Base-by-base conservation (phyloP, 177 flowering plant species). In the Vitis hybrid region DNA sequence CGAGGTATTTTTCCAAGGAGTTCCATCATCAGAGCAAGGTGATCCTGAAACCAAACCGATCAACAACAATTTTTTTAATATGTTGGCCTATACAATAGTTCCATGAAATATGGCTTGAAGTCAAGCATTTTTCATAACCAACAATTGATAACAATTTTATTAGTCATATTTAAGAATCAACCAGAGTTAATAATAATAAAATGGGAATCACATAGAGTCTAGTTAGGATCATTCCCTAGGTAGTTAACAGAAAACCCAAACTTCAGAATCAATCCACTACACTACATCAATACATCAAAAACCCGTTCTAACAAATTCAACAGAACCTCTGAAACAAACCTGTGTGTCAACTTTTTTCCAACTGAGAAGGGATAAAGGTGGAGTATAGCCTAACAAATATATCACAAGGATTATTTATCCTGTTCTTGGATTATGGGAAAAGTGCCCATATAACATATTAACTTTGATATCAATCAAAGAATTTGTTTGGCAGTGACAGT, bases 21-120 rank as follows among this genome's bases (percentile, higher is more conserved):
- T 78, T 94, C 98, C 97, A 92, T 92, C 97, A 94, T 94, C 67
- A 87, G 72, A 76, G 98, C 98, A 72, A 94, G 91, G 81, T 94
- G 93, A 79, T 89, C 93, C 93, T 89, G 80, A 74, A 80, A 69
- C 30, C 74, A 73, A 79, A 48, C 4, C 56, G 18, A 17, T 34
- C 15, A 10, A 51, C 23, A 67, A 67, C 11, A 54, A 56, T 6
- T 5, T 40, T 7, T 40, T 40, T 40, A 40, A 40, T 40, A 7
- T 40, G 5, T 40, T 40, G 45, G 8, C 8, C 45, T 7, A 40
- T 40, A 7, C 45, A 40, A 40, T 40, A 40, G 45, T 40, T 40
- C 45, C 7, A 6, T 40, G 45, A 40, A 40, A 40, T 40, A 40
- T 40, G 45, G 5, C 8, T 40, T 40, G 45, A n/a, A 59, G 14